These are phyloP conservation scores for Discostella stelligera DNA, from an alignment of 352 stramenopile genomes.

Conservation along the genomic window DNA sequence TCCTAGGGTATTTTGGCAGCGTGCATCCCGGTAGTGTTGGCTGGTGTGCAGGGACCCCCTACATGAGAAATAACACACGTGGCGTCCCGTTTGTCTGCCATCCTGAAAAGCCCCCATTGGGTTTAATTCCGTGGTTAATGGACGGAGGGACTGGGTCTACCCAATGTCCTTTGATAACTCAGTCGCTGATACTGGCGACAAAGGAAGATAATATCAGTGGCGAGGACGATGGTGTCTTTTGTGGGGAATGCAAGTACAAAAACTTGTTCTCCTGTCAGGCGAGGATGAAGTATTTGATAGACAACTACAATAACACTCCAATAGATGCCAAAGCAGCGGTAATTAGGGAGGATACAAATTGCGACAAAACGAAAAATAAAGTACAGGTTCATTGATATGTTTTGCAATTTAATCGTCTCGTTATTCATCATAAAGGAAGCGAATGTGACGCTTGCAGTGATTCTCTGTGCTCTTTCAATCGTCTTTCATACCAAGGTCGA, in stretches of 20 bases:
- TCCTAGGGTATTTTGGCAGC: slow-evolving; percentile 78
- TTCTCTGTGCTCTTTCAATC: slow-evolving; percentile 80
- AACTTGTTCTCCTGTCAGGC: slow-evolving; percentile 9
- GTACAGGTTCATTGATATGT: neutral
- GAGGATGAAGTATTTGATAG: slow-evolving; percentile 32
- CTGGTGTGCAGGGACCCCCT: slow-evolving; percentile 72
- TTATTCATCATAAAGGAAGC: slow-evolving; percentile 37
- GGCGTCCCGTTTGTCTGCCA: slow-evolving; percentile 44
- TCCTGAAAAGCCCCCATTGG: slow-evolving; percentile 47
- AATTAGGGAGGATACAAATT: slow-evolving; percentile 32
- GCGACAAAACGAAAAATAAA: slow-evolving; percentile 5
- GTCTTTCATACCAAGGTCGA: slow-evolving; percentile 83
- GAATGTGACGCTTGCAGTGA: slow-evolving; percentile 55
- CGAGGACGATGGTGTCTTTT: slow-evolving; percentile 12
- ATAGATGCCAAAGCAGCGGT: slow-evolving; percentile 23
- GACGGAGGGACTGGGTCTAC: slow-evolving; percentile 40
- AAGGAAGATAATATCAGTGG: slow-evolving; percentile 7
- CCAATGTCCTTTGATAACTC: slow-evolving; percentile 31
- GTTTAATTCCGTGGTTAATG: slow-evolving; percentile 51
- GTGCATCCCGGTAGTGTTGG: slow-evolving; percentile 74
- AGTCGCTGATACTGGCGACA: neutral
- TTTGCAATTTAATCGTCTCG: neutral
- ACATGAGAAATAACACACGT: slow-evolving; percentile 35
- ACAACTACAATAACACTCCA: slow-evolving; percentile 24
- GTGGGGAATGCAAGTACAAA: slow-evolving; percentile 31